A percentile compares a stretch with the other conserved stretches of the same genome.
Evolutionary conservation across 2,329 filamentous ascomycete genomes (phyloP).

Genomic region (Pochonia chlamydosporia): DNA sequence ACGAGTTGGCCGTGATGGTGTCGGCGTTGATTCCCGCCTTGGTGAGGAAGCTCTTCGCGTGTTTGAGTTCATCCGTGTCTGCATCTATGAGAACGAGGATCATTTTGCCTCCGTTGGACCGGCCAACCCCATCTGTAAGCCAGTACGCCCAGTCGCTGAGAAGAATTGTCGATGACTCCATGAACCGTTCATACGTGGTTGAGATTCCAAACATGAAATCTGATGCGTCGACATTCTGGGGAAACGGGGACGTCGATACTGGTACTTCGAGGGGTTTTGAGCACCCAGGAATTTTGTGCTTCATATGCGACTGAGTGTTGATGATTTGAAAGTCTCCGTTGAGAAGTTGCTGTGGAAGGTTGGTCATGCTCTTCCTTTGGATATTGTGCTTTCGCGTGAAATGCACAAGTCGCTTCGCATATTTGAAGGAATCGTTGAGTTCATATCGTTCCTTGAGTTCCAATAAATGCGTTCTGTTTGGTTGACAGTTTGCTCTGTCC

Average conservation of each 20-base stretch:
- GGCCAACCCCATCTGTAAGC: conserved; percentile 48
- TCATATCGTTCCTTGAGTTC: conserved; percentile 29
- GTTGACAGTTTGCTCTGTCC: neutral
- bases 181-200: conserved; percentile 49
- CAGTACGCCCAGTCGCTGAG: conserved; percentile 54
- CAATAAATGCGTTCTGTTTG: neutral
- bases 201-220: conserved; percentile 55
- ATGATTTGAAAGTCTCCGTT: conserved; percentile 42
- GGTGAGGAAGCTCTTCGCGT: conserved; percentile 36
- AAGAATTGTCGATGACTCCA: conserved; percentile 40
- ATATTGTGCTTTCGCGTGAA: conserved; percentile 41
- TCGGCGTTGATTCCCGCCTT: conserved; percentile 50
- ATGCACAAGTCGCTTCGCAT: conserved; percentile 47
- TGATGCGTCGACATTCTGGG: conserved; percentile 44
- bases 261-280: conserved; percentile 41
- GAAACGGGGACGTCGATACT: conserved; percentile 27
- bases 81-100: conserved; percentile 48
- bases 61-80: conserved; percentile 42
- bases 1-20: conserved; percentile 44
- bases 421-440: conserved; percentile 45
- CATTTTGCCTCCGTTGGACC: conserved; percentile 50
- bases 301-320: conserved; percentile 27
- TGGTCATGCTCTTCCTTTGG: conserved; percentile 42
- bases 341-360: conserved; percentile 30
- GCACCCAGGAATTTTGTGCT: conserved; percentile 35